Conservation (phyloP, 768 basidiomycete genomes). For the Mycena sanguinolenta region DNA sequence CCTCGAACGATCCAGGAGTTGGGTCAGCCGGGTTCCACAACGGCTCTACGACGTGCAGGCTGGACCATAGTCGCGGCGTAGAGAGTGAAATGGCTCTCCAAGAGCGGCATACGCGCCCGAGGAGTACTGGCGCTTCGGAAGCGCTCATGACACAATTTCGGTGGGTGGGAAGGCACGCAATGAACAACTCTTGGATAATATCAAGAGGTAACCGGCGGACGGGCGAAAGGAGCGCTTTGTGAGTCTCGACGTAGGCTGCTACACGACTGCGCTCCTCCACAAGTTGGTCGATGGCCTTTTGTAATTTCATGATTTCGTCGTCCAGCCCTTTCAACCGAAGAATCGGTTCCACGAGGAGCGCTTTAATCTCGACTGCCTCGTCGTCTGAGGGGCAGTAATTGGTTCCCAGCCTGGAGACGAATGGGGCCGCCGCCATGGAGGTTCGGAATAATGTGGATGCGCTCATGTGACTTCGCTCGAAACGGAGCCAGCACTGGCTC, state of each 20-base stretch:
- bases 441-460: not conserved
- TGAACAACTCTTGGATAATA: slow-evolving; percentile 15
- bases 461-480: slow-evolving; percentile 1
- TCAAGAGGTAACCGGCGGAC: slow-evolving; percentile 10
- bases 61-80: slow-evolving; percentile 23
- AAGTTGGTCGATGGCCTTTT: slow-evolving; percentile 4
- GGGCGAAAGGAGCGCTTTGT: slow-evolving; percentile 6
- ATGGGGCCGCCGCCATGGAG: slow-evolving; percentile 4
- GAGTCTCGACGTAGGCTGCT: not conserved
- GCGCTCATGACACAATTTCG: slow-evolving; percentile 17
- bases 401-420: slow-evolving; percentile 1
- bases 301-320: not conserved
- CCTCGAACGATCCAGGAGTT: not conserved
- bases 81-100: slow-evolving; percentile 24
- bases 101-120: slow-evolving; percentile 26
- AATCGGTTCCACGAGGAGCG: not conserved
- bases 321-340: slow-evolving; percentile 8
- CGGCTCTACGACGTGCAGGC: slow-evolving; percentile 16
- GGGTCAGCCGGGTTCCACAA: not conserved
- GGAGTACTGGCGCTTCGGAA: slow-evolving; percentile 21
- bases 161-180: slow-evolving; percentile 18
- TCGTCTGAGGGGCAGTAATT: slow-evolving; percentile 22
- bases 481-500: no score
- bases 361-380: slow-evolving; percentile 3
- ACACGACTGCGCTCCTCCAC: not conserved